Evolutionary conservation across 106 monocot species (phyloP).

Genomic region (Apostasia shenzhenica): DNA sequence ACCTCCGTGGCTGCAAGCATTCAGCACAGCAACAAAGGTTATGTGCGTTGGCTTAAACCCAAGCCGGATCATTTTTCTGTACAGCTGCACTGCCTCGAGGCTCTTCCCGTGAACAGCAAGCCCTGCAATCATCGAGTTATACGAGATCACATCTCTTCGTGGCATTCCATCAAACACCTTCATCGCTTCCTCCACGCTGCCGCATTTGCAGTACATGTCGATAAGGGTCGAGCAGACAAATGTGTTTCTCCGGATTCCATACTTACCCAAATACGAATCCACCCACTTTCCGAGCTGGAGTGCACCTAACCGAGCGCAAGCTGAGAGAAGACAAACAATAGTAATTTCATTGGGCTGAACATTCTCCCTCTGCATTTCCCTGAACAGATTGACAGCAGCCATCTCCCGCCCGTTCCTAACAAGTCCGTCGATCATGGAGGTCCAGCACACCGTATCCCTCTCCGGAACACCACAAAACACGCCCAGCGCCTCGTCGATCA

Average conservation of each 20-base stretch:
- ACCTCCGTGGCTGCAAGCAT: constrained; percentile 43
- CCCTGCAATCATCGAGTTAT: constrained; percentile 49
- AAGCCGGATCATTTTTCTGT: constrained; percentile 11
- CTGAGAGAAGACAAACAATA: constrained; percentile 44
- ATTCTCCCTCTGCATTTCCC: constrained; percentile 39
- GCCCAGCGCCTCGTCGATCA: constrained; percentile 17
- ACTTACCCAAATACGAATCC: constrained; percentile 33
- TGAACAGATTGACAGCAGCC: constrained; percentile 36
- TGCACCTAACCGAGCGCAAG: constrained; percentile 50
- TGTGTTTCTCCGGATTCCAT: constrained; percentile 10
- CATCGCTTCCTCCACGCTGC: constrained; percentile 36
- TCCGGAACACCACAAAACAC: constrained; percentile 17
- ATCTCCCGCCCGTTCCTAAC: constrained; percentile 26
- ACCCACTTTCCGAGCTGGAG: constrained; percentile 60
- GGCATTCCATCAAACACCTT: constrained; percentile 23
- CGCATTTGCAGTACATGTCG: constrained; percentile 46
- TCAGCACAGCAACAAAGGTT: constrained; percentile 27
- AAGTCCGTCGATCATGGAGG: constrained; percentile 45
- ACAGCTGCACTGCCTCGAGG: constrained; percentile 31
- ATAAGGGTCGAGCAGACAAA: constrained; percentile 40
- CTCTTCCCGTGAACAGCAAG: constrained; percentile 36
- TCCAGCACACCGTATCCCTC: constrained; percentile 57
- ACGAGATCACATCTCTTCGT: constrained; percentile 26
- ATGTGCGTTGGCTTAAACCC: constrained; percentile 18
- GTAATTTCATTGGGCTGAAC: constrained; percentile 45